These are phyloP conservation scores for Citrus sinensis DNA, from an alignment of 345 rosid genomes.

Conservation along the genomic window DVS_A1.0 CM039163.1:46689501-46690000, in stretches of 20 bases:
- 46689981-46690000: not conserved
- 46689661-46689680: not conserved
- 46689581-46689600: slow-evolving; percentile 49
- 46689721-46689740: not conserved
- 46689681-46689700: not conserved
- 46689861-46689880: not conserved
- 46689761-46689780: not conserved
- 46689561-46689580: slow-evolving; percentile 34
- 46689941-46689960: not conserved
- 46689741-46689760: not conserved
- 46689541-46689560: slow-evolving; percentile 29
- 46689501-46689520: slow-evolving; percentile 38
- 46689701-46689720: not conserved
- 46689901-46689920: not conserved
- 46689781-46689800: not conserved
- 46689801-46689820: not conserved
- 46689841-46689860: not conserved
- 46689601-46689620: slow-evolving; percentile 45
- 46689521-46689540: slow-evolving; percentile 31
- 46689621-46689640: slow-evolving; percentile 37
- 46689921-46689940: not conserved
- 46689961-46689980: not conserved
- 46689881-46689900: not conserved
- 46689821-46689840: slow-evolving; percentile 2
- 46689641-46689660: slow-evolving; percentile 21